phyloP scores from a whole-genome alignment of 306 rosid genomes.

The Phaseolus lunatus region DNA sequence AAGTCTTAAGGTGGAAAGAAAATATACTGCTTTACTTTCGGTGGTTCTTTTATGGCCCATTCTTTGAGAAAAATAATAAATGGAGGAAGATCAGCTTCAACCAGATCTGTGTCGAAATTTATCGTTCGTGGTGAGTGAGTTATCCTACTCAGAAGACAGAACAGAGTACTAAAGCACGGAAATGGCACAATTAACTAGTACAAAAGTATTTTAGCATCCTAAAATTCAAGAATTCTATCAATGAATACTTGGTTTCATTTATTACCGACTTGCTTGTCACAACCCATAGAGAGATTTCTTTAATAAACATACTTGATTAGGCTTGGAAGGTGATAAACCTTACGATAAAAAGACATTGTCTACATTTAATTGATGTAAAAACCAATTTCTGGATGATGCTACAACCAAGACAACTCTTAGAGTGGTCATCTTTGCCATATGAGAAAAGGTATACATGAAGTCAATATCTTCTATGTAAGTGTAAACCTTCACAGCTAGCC shows the following conservation, averaged over 20 bases:
- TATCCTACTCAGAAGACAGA: slow-evolving; percentile 4
- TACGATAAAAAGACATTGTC: too few relatives aligned
- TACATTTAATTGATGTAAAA: too few relatives aligned
- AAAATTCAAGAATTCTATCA: neutral
- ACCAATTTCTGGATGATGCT: too few relatives aligned
- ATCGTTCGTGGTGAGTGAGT: neutral
- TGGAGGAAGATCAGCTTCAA: slow-evolving; percentile 4
- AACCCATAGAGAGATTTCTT: too few relatives aligned
- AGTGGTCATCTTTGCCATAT: too few relatives aligned
- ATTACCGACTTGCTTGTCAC: too few relatives aligned
- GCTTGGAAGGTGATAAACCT: too few relatives aligned
- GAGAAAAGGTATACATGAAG: too few relatives aligned
- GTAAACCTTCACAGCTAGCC: too few relatives aligned
- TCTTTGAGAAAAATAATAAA: slow-evolving; percentile 20
- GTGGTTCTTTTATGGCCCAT: slow-evolving; percentile 31
- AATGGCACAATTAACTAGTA: neutral
- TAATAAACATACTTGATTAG: too few relatives aligned
- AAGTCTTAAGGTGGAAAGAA: slow-evolving; percentile 1
- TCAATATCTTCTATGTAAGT: too few relatives aligned
- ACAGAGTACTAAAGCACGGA: neutral
- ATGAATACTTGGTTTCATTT: neutral
- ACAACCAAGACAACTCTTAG: too few relatives aligned
- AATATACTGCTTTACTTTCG: slow-evolving; percentile 19
- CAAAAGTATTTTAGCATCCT: neutral
- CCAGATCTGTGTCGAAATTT: slow-evolving; percentile 4